Base-by-base conservation (phyloP, 2,329 filamentous ascomycete species). In the Phoma sp. region DNA sequence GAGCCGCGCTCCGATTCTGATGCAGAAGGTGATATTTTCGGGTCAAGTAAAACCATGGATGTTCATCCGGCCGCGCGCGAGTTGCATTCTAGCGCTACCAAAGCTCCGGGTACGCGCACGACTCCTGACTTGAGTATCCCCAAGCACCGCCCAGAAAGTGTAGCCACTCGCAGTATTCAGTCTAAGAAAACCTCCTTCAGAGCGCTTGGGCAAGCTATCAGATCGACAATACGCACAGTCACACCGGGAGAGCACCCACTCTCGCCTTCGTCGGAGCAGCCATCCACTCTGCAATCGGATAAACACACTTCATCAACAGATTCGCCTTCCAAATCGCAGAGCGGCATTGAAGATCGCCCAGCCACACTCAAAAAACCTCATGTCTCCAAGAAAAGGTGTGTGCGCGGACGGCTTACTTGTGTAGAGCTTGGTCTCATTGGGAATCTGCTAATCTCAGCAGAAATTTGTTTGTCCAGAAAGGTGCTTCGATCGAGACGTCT, bases 201-300 rank as follows among this genome's bases (percentile, higher is more conserved):
- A 29, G 69, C 68, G 0, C 53, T 73, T 11, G 61, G 65, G 14
- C 64, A 62, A 29, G 65, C 61, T 9, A 62, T 73, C n/a, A 69
- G 59, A 38, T 65, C 67, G 3, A 77, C 75, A 0, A 76, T 77
- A 42, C 68, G 75, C 7, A 63, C 69, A 7, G 72, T 77, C 8
- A 75, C 71, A 2, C 70, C 71, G n/a, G 54, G 52, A 1, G 65
- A 68, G 30, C 58, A 57, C 4, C 58, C 43, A 13, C 44, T 46
- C 4, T 59, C 54, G 1, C 52, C 58, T 4, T 25, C 18, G 29
- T 43, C 49, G 5, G 61, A 65, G 18, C 53, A 47, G 3, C 38
- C 30, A 3, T 32, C 7, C 7, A 58, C 46, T 35, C 54, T 58
- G 4, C 44, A 46, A 4, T 32, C 49, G 0, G 39, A 64, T 7